phyloP scores from a whole-genome alignment of 176 grass and related monocot species.

The Ensete ventricosum region DNA sequence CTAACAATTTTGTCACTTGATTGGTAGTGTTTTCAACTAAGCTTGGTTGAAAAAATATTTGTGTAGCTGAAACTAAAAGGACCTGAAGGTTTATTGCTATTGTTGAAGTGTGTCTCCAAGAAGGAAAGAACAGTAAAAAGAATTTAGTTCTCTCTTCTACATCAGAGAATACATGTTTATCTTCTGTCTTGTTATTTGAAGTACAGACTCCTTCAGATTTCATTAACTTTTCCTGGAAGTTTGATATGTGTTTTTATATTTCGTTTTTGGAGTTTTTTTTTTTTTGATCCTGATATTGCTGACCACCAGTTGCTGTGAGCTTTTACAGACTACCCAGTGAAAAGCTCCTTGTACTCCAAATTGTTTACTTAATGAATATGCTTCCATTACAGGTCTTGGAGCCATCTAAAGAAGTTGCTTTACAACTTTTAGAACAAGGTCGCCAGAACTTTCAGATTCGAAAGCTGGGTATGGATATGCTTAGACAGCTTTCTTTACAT shows the following conservation, averaged over 20 bases:
- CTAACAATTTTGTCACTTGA: too few species aligned
- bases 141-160: too few species aligned
- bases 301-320: background rate
- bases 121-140: too few species aligned
- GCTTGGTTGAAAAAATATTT: too few species aligned
- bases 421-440: slow-evolving; percentile 71
- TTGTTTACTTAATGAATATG: slow-evolving; percentile 1
- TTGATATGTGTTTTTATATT: background rate
- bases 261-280: background rate
- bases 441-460: slow-evolving; percentile 37
- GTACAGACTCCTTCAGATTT: background rate
- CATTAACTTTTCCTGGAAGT: background rate
- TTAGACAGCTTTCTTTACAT: slow-evolving; percentile 66
- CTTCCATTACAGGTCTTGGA: slow-evolving; percentile 61
- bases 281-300: too few species aligned
- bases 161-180: too few species aligned
- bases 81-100: background rate
- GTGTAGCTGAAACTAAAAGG: too few species aligned
- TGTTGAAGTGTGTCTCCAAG: background rate
- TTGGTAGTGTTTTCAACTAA: too few species aligned
- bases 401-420: slow-evolving; percentile 81
- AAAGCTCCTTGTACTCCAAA: background rate
- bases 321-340: background rate
- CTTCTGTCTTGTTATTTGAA: background rate
- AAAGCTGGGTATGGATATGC: slow-evolving; percentile 81